A percentile compares a stretch with the other conserved stretches of the same genome.
Conservation (phyloP, 768 basidiomycete genomes). For the Podaxis pistillaris region DNA sequence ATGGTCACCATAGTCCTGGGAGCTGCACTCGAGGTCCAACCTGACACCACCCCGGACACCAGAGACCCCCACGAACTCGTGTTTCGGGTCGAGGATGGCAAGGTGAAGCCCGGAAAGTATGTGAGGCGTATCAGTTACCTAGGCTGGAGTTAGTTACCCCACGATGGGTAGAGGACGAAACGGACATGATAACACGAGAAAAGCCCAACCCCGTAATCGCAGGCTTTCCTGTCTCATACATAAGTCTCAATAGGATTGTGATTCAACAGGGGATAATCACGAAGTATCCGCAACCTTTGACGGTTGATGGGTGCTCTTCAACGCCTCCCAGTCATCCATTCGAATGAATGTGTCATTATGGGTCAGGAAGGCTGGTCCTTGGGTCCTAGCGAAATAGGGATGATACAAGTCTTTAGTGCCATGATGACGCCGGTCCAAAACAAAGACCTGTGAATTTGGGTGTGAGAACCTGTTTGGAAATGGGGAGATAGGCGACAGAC, state of each 20-base stretch:
- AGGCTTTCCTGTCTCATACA: conserved; percentile 19
- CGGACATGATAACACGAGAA: conserved; percentile 28
- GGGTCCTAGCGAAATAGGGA: conserved; percentile 25
- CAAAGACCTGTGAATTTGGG: conserved; percentile 18
- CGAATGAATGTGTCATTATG: conserved; percentile 33
- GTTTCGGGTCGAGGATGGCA: conserved; percentile 43
- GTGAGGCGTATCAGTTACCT: conserved; percentile 52
- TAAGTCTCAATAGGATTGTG: background rate
- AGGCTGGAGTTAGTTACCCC: background rate
- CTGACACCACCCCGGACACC: conserved; percentile 22
- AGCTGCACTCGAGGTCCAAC: conserved; percentile 26
- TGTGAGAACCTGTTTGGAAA: background rate
- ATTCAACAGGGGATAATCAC: conserved; percentile 7
- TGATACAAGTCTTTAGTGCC: conserved; percentile 23
- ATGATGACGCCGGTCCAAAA: conserved; percentile 32
- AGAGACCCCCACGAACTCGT: conserved; percentile 24
- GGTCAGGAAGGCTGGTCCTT: conserved; percentile 39
- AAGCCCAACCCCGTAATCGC: conserved; percentile 26
- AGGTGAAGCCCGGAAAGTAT: conserved; percentile 41
- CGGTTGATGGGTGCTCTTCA: conserved; percentile 34
- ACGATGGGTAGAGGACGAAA: background rate
- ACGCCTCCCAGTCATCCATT: conserved; percentile 35
- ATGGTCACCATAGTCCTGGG: conserved; percentile 27
- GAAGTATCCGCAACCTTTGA: conserved; percentile 22
- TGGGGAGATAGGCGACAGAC: conserved; percentile 17